phyloP scores from a whole-genome alignment of 2,329 filamentous ascomycete genomes.

The Niveomyces coronatus region DNA sequence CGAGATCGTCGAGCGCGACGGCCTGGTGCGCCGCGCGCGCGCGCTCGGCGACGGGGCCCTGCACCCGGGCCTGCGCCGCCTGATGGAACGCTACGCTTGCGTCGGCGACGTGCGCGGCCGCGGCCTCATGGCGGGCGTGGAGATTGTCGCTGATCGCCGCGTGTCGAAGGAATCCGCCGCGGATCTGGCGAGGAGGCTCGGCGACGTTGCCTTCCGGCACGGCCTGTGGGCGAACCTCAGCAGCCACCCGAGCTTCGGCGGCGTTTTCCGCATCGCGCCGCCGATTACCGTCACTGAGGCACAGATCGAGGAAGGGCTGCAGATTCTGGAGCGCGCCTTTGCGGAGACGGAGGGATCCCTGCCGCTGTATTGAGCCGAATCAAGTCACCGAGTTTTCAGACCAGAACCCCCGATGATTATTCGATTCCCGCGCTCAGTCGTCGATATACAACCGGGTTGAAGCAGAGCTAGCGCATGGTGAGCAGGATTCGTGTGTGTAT shows the following conservation, averaged over 20 bases:
- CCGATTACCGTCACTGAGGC: constrained; percentile 46
- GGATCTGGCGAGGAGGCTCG: constrained; percentile 37
- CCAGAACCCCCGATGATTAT: too few species aligned
- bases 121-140: constrained; percentile 47
- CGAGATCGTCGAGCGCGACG: constrained; percentile 48
- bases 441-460: too few species aligned
- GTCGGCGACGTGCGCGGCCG: constrained; percentile 52
- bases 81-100: constrained; percentile 44
- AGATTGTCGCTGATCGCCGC: constrained; percentile 44
- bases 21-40: constrained; percentile 35
- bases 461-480: too few species aligned
- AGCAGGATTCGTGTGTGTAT: too few species aligned
- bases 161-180: constrained; percentile 35
- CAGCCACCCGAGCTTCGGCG: constrained; percentile 42
- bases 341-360: constrained; percentile 21
- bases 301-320: constrained; percentile 39
- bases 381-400: too few species aligned
- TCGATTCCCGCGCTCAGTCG: too few species aligned
- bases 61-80: constrained; percentile 32
- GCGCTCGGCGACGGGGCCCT: constrained; percentile 35
- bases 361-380: constrained; percentile 17
- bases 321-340: constrained; percentile 48
- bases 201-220: constrained; percentile 35
- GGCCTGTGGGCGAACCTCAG: constrained; percentile 49
- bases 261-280: constrained; percentile 48